These are phyloP conservation scores for Aspergillus alliaceus DNA, from an alignment of 2,329 filamentous ascomycete genomes.

Conservation along the genomic window DNA sequence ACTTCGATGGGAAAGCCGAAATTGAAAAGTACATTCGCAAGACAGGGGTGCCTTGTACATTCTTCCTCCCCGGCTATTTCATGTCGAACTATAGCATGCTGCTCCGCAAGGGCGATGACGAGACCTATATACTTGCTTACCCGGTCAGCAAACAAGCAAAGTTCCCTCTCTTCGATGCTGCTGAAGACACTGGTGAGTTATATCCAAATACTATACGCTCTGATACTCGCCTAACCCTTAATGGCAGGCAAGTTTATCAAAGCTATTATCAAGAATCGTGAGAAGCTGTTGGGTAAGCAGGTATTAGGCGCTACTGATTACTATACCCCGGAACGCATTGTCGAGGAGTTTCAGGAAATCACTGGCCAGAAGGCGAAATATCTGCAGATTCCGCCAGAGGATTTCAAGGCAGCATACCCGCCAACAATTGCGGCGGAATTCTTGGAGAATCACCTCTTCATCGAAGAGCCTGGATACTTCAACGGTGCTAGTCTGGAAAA, in stretches of 20 bases:
- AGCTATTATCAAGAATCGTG: no score
- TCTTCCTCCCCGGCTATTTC: conserved; percentile 44
- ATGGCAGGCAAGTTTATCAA: no score
- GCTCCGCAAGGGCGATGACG: conserved; percentile 25
- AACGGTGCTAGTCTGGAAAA: conserved; percentile 37
- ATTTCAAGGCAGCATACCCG: conserved; percentile 27
- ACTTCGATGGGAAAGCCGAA: conserved; percentile 46
- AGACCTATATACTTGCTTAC: conserved; percentile 23
- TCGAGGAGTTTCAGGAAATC: conserved; percentile 38
- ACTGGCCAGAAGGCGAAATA: conserved; percentile 39
- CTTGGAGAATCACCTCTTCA: conserved; percentile 54
- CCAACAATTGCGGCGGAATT: conserved; percentile 44
- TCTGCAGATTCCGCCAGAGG: conserved; percentile 20
- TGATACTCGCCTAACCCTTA: no score
- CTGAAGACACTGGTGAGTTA: conserved; percentile 27
- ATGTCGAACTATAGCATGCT: conserved; percentile 43
- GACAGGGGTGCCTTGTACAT: conserved; percentile 36
- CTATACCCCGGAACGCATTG: conserved; percentile 42
- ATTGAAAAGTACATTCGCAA: conserved; percentile 40
- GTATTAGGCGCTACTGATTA: conserved; percentile 48
- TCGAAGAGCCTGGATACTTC: conserved; percentile 56
- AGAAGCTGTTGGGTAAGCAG: conserved; percentile 44
- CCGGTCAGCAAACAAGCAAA: conserved; percentile 27
- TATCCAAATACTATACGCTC: no score
- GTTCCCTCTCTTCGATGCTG: conserved; percentile 48